Evolutionary conservation across 2,329 filamentous ascomycete genomes (phyloP).

Genomic region (Colletotrichum endophyticum): DNA sequence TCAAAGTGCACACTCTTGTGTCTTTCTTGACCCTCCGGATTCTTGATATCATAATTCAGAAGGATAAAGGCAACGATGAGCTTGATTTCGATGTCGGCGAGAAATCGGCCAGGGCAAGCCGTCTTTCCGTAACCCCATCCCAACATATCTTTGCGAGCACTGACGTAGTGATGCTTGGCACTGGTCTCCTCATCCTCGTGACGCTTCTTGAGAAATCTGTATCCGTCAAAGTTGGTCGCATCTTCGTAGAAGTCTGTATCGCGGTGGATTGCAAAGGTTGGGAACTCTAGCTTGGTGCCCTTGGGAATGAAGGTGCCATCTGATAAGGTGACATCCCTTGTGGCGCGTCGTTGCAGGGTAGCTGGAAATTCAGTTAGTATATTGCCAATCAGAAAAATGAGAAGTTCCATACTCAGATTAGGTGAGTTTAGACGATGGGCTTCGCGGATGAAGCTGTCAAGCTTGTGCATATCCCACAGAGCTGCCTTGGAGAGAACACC

Average conservation of each 20-base stretch:
- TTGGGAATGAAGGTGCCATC: neutral
- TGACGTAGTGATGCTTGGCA: neutral
- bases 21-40: neutral
- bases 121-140: neutral
- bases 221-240: conserved; percentile 44
- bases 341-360: neutral
- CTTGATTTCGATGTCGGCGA: neutral
- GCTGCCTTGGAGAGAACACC: neutral
- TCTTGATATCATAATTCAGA: neutral
- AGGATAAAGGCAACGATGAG: neutral
- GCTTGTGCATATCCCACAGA: neutral
- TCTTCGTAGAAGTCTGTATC: conserved; percentile 64
- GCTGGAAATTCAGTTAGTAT: neutral
- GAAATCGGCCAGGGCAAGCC: neutral
- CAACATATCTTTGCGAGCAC: neutral
- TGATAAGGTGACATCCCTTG: neutral
- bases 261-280: conserved; percentile 55
- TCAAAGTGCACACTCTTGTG: neutral
- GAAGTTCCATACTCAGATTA: neutral
- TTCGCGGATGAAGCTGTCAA: neutral
- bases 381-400: neutral
- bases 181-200: neutral
- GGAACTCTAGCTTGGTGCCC: neutral
- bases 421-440: neutral
- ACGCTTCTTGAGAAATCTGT: neutral